Evolutionary conservation across 805 yeast species (phyloP), one percentile per base, ranked within the genome.

Genomic region (Pichia californica): DNA sequence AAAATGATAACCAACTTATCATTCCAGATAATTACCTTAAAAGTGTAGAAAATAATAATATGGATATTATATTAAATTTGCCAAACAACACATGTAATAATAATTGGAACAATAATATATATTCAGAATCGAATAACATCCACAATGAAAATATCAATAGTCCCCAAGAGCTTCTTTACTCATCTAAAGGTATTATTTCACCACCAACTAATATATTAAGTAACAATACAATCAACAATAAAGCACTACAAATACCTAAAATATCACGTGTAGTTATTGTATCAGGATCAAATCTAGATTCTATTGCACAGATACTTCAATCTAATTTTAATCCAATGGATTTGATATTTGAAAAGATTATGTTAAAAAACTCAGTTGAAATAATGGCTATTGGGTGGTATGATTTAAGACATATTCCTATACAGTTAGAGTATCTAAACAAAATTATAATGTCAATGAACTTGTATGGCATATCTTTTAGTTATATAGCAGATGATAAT

Each of bases 371-470:
- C 6, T 29, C 43, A 3, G 43, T 33, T 11, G 19, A 29, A 2
- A 36, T 43, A 8, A 39, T 53, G n/a, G 50, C 46, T 2, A 52
- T 59, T 35, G 64, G 62, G 2, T 62, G 65, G 65, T 61, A 48
- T 46, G 64, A 61, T 34, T 35, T 54, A 8, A 46, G 58, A 20
- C 50, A 51, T 31, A 48, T 60, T 13, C n/a, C 46, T 4, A 27
- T 43, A 5, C 55, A 56, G 8, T 26, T 47, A 14, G 43, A 47
- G 14, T 52, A 47, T 28, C 41, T 58, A 32, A 41, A 47, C 21
- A 31, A 39, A 29, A 38, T 57, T 5, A 50, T 46, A 28, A 20
- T 43, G 1, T 20, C 27, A 10, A 16, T 34, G 14, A 27, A 40
- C 1, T 13, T 45, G 3, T 38, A 33, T n/a, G 43, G 45, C 16